Base-by-base conservation (phyloP, 73 alveolate genomes). In the Diophrys appendiculata region DNA sequence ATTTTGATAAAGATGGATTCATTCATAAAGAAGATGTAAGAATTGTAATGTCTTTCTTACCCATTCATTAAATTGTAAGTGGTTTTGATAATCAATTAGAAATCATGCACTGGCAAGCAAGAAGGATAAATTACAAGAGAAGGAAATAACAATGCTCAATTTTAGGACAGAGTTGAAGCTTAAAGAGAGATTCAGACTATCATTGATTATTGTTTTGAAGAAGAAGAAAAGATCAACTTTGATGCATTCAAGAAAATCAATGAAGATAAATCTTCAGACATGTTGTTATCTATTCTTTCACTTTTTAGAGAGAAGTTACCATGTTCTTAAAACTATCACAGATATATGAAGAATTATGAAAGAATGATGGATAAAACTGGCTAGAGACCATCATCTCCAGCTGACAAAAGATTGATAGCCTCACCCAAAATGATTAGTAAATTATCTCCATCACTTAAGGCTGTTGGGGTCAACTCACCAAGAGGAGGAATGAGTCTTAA, bases 251-350 rank as follows among this genome's bases (percentile, higher is more conserved):
- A 67, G 26, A 68, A 54, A 24, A 26, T 84, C 23, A 84, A 84
- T 78, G 60, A 76, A 60, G 68, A 71, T 23, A 53, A 69, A 14
- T 34, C 92, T 14, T 84, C 92, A 22, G 92, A 84, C 26, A 55
- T 73, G 74, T 64, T 84, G 43, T 65, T 84, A 23, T 76, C 83
- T 13, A 69, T 84, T n/a, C 35, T 77, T 65, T 69, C 68, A 31
- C 54, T 82, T 60, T 70, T 85, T 18, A 78, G 83, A 26, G 82
- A 85, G 54, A 65, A 52, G 32, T 70, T 85, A 29, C 93, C 93
- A n/a, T 85, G 93, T 73, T 60, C 93, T 18, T 79, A 85, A 31
- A 85, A 85, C 35, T 85, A 76, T 65, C 78, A 68, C 65, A 33
- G 77, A 53, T 85, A 85, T 72, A 69, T 65, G 35, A 78, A 82